Base-by-base conservation (phyloP, 1,284 basidiomycete genomes). In the Ceratobasidium papillatum region DNA sequence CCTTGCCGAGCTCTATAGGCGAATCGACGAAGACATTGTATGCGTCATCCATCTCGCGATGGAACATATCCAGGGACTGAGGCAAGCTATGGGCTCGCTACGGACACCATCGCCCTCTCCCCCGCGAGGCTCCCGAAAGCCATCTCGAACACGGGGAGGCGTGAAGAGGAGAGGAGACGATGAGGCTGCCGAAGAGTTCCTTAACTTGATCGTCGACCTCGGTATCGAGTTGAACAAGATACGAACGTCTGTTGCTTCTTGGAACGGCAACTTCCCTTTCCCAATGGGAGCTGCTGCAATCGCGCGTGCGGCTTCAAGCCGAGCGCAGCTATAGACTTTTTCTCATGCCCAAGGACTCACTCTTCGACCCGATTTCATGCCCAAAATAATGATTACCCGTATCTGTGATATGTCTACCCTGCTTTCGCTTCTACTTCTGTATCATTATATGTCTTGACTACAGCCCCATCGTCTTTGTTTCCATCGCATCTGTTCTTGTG, bases 21-120 rank as follows among this genome's bases (percentile, higher is more conserved):
- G 59, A 47, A 61, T 73, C 25, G 69, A 73, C 59, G 69, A 62
- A 14, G 69, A 73, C 34, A 73, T 73, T 61, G 69, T 73, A 61
- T 62, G 58, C 58, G 69, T 73, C 58, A 63, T 73, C 38, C 47
- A 45, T 25, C 45, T 73, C 43, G 43, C 58, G 43, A 73, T 73
- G 69, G 56, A 62, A 12, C 69, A 73, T 11, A 49, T 73, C 47
- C 47, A 62, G 14, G 69, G 69, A 5, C 54, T 73, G 7, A 62
- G 69, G 59, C 69, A 73, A 41, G 69, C 59, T 4, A 73, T 73
- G 47, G 61, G 43, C 25, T 43, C 69, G 59, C 25, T 73, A 38
- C 43, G 69, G 36, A 73, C 69, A 25, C 69, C 69, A 9, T 51
- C 69, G 0, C 69, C 69, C 9, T 73, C 69, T 51, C 69, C 69